phyloP scores from a whole-genome alignment of 2,329 filamentous ascomycete species.

The Rosellinia necatrix region DNA sequence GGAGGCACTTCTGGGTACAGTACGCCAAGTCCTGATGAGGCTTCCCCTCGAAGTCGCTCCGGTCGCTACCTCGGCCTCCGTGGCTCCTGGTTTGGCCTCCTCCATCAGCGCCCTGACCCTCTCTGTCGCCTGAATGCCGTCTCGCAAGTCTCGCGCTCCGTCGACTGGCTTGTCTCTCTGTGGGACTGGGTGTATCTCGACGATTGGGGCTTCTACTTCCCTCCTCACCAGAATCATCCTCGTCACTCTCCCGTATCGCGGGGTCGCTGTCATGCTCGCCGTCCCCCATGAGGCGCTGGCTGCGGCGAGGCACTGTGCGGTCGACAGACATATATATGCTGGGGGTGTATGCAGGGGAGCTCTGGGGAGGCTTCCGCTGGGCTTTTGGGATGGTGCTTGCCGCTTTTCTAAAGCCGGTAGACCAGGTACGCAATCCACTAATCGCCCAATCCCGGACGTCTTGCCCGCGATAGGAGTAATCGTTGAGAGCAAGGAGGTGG shows the following conservation, averaged over 20 bases:
- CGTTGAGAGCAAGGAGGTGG: conserved; percentile 36
- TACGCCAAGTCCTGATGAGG: conserved; percentile 31
- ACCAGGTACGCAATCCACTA: conserved; percentile 25
- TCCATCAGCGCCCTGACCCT: not conserved
- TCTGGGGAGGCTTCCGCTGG: conserved; percentile 44
- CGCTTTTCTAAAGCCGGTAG: conserved; percentile 34
- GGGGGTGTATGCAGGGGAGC: not conserved
- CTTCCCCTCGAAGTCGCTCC: conserved; percentile 7
- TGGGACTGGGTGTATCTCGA: conserved; percentile 6
- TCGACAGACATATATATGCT: conserved; percentile 1
- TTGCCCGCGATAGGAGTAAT: conserved; percentile 11
- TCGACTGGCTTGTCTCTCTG: conserved; percentile 3
- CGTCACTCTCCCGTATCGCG: not conserved
- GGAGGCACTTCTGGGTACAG: conserved; percentile 47
- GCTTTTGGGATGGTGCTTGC: conserved; percentile 42
- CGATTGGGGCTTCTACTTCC: not conserved
- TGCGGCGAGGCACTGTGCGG: conserved; percentile 9
- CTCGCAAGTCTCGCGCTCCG: conserved; percentile 10
- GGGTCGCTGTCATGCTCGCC: conserved; percentile 1
- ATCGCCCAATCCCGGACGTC: conserved; percentile 9
- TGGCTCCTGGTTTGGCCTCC: not conserved
- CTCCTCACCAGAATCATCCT: not conserved
- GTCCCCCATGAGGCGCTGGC: conserved; percentile 1
- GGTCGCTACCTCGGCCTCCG: conserved; percentile 10
- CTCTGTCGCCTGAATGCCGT: conserved; percentile 1